phyloP scores from a whole-genome alignment of 495 filamentous ascomycete species.

The Pseudevernia furfuracea region DNA sequence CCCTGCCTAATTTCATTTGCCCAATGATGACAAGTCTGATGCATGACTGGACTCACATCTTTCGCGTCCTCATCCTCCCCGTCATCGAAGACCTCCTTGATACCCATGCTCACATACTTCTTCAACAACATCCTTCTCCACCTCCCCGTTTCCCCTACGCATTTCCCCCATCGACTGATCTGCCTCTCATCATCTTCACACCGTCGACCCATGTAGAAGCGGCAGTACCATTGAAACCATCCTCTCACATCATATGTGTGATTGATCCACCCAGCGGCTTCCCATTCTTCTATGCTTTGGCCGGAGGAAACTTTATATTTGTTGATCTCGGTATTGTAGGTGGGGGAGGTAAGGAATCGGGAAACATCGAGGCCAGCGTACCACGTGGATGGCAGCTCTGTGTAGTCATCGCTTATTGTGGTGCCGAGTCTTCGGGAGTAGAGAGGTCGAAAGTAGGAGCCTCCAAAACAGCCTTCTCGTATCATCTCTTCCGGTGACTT shows the following conservation, averaged over 20 bases:
- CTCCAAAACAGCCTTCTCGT: conserved; percentile 41
- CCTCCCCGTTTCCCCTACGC: conserved; percentile 40
- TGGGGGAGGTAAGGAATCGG: conserved; percentile 30
- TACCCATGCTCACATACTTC: conserved; percentile 37
- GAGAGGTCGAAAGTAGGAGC: conserved; percentile 41
- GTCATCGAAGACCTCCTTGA: conserved; percentile 40
- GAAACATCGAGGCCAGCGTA: conserved; percentile 31
- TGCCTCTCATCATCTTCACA: conserved; percentile 45
- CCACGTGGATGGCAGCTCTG: conserved; percentile 38
- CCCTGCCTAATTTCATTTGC: conserved; percentile 36
- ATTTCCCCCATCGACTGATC: conserved; percentile 40
- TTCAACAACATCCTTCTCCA: conserved; percentile 41
- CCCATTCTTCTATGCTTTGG: conserved; percentile 46
- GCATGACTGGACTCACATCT: conserved; percentile 45
- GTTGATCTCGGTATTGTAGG: conserved; percentile 39
- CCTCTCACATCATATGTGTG: conserved; percentile 41
- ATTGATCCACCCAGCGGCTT: conserved; percentile 42
- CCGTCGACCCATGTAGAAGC: conserved; percentile 40
- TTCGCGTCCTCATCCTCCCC: conserved; percentile 34
- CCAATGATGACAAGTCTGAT: conserved; percentile 47
- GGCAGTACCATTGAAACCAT: conserved; percentile 48
- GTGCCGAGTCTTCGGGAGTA: conserved; percentile 34
- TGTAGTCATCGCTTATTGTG: conserved; percentile 36
- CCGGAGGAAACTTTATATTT: conserved; percentile 42
- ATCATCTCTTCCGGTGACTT: conserved; percentile 43